A percentile compares a stretch with the other conserved stretches of the same genome.
Conservation (phyloP, 2,329 filamentous ascomycete species). For the Capronia epimyces region DNA sequence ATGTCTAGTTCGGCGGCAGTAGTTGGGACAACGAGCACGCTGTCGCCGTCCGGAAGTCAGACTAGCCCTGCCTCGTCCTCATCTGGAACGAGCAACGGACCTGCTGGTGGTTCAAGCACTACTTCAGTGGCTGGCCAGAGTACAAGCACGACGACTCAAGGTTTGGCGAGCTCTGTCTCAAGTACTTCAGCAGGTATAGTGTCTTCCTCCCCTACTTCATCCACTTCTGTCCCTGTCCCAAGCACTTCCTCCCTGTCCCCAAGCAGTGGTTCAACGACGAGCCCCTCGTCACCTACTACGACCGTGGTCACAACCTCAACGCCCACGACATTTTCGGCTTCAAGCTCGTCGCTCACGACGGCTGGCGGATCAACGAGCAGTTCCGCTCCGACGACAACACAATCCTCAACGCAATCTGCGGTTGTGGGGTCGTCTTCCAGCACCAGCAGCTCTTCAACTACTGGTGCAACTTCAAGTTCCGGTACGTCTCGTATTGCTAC, state of each 20-base stretch:
- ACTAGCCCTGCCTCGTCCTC: slow-evolving; percentile 9
- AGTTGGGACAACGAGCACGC: not conserved
- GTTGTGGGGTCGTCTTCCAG: not conserved
- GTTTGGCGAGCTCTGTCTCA: slow-evolving; percentile 10
- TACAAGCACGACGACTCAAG: slow-evolving; percentile 5
- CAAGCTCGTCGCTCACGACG: not conserved
- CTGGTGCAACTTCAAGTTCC: slow-evolving; percentile 6
- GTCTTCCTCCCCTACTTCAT: slow-evolving; percentile 16
- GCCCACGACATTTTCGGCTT: not conserved
- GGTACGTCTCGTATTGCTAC: slow-evolving; percentile 12
- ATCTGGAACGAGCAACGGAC: slow-evolving; percentile 9
- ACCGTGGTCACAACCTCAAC: slow-evolving; percentile 5
- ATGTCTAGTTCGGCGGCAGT: slow-evolving; percentile 1
- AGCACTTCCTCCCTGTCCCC: slow-evolving; percentile 9
- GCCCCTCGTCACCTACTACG: slow-evolving; percentile 3
- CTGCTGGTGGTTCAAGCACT: slow-evolving; percentile 15
- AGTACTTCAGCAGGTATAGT: slow-evolving; percentile 24
- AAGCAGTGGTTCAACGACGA: slow-evolving; percentile 10
- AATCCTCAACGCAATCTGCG: not conserved
- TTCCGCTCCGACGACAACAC: not conserved
- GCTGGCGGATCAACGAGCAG: not conserved
- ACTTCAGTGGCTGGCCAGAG: slow-evolving; percentile 9
- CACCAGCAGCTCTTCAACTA: slow-evolving; percentile 2
- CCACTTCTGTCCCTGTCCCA: slow-evolving; percentile 13
- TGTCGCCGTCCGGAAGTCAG: not conserved